Base-by-base conservation (phyloP, 2,329 filamentous ascomycete species). In the Ophiostoma triangulosporum region DNA sequence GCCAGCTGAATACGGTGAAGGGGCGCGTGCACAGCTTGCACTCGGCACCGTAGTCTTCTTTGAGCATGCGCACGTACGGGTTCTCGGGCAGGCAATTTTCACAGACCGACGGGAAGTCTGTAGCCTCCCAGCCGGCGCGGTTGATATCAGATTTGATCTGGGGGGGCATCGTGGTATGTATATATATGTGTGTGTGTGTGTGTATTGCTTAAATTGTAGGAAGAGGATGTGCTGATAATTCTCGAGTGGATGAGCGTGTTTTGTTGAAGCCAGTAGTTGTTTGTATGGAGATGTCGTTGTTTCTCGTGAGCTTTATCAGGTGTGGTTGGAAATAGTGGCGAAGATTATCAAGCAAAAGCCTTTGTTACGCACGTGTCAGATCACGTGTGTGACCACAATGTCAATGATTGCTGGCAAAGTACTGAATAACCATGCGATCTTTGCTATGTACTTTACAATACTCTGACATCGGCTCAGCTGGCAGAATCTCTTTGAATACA, bases 61-160 rank as follows among this genome's bases (percentile, higher is more conserved):
- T 98, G 57, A 98, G 76, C 90, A 98, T 97, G 70, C 97, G 93
- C 43, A 98, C 93, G 64, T 95, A 98, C 2, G 91, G 91, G 63
- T 97, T 97, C 57, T 95, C 90, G 15, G 91, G 90, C 2, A 98
- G 78, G 67, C 93, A 98, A 64, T 83, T 89, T 70, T 98, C 93
- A 73, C 81, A 93, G 32, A 93, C 85, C 3, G 86, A 90, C 8
- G 88, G 88, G 63, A 93, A 89, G 68, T 93, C 88, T 49, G 88
- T 93, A 31, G 88, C 86, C 70, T 98, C 93, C 89, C 90, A 96
- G 56, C 93, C 93, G 17, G 89, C 93, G 52, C 93, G 81, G 71
- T 97, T 96, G 48, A 96, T 77, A 66, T 96, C 90, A 66, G 94
- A 86, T 69, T 97, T 96, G 67, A 96, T 96, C 68, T 95, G 89